Evolutionary conservation across 2,329 filamentous ascomycete species (phyloP).

Genomic region (Fonsecaea multimorphosa): DNA sequence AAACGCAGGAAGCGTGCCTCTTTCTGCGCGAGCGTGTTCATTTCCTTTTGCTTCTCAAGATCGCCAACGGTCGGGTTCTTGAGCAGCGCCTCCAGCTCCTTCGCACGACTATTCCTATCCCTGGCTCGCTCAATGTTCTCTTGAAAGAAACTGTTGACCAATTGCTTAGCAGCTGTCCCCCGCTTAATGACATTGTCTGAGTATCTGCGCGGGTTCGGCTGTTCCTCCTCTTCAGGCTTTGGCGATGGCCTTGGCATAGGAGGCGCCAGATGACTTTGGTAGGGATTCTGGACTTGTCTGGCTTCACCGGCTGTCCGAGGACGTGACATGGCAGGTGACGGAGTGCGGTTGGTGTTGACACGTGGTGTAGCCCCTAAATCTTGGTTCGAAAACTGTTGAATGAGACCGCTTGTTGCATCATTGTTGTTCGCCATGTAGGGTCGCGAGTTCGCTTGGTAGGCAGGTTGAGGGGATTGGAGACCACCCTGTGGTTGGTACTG

Average conservation of each 20-base stretch:
- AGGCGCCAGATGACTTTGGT: constrained; percentile 70
- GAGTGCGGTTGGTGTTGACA: constrained; percentile 71
- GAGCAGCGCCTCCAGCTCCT: constrained; percentile 87
- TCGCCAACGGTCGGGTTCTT: constrained; percentile 76
- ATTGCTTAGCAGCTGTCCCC: constrained; percentile 68
- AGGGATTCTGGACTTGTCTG: constrained; percentile 60
- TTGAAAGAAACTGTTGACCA: constrained; percentile 86
- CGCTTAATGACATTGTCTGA: constrained; percentile 83
- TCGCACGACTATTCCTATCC: constrained; percentile 93
- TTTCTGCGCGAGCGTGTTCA: constrained; percentile 81
- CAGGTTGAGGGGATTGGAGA: constrained; percentile 62
- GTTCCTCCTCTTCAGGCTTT: constrained; percentile 72
- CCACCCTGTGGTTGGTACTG: constrained; percentile 56
- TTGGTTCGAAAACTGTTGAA: constrained; percentile 96
- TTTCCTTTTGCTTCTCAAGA: constrained; percentile 80
- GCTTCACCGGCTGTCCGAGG: constrained; percentile 81
- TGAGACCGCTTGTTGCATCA: constrained; percentile 87
- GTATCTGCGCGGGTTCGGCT: constrained; percentile 81
- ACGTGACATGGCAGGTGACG: constrained; percentile 67
- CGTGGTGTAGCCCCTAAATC: constrained; percentile 79
- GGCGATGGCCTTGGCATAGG: constrained; percentile 67
- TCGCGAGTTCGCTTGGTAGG: constrained; percentile 55
- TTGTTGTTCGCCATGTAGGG: constrained; percentile 61
- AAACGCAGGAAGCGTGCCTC: constrained; percentile 94
- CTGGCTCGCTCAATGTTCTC: constrained; percentile 96